Percentiles rank a stretch among this genome's conserved stretches.
Conservation (phyloP, 305 asterid genomes). For the Fraxinus paxiana region DNA sequence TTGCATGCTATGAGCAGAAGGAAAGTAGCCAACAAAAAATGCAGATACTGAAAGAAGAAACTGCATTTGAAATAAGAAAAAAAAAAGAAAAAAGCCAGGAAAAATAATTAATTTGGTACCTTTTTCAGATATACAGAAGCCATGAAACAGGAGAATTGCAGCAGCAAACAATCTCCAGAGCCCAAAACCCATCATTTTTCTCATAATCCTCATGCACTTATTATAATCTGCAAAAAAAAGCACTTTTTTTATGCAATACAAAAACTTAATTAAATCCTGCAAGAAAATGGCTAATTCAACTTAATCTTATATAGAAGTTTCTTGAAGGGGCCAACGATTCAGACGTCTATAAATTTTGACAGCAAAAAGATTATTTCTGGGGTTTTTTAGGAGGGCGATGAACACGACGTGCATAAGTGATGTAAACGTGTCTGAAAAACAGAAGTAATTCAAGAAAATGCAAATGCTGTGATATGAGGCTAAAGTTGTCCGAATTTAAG, state of each 20-base stretch:
- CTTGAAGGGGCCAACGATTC: background rate
- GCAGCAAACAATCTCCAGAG: constrained; percentile 26
- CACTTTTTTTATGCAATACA: background rate
- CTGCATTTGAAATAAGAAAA: background rate
- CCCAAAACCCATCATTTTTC: constrained; percentile 21
- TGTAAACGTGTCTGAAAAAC: background rate
- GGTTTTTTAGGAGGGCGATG: background rate
- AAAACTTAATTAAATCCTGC: background rate
- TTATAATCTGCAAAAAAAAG: background rate
- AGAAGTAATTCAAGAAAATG: constrained; percentile 2
- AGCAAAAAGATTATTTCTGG: constrained; percentile 28
- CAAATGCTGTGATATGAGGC: background rate
- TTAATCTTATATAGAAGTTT: background rate
- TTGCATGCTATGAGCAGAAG: background rate
- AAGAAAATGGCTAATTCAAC: background rate
- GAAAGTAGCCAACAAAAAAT: background rate
- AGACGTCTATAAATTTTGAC: constrained; percentile 24
- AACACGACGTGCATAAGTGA: background rate
- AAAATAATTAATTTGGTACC: constrained; percentile 27
- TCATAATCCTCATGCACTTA: background rate
- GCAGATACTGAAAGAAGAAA: background rate
- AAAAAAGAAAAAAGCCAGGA: background rate
- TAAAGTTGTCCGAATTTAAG: background rate
- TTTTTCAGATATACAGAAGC: constrained; percentile 45
- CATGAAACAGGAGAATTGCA: constrained; percentile 36